Conservation (phyloP, 805 yeast species). For the Cyberlindnera veronae region DNA sequence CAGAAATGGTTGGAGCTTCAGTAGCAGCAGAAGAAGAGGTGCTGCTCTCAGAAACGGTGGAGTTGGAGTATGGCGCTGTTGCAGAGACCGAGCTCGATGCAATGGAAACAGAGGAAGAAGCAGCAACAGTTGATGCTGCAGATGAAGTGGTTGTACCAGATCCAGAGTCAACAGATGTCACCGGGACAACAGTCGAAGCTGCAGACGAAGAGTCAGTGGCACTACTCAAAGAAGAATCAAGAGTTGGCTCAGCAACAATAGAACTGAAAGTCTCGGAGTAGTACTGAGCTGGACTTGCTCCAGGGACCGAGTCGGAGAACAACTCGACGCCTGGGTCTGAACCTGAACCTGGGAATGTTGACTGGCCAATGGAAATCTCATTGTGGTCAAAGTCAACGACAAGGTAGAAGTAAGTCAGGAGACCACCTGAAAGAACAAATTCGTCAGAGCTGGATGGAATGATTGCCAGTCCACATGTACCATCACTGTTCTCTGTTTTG, state of each 20-base stretch:
- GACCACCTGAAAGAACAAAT: constrained; percentile 14
- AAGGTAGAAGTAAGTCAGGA: constrained; percentile 13
- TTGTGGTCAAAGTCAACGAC: constrained; percentile 9
- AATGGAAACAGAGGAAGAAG: background rate
- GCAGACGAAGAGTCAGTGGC: background rate
- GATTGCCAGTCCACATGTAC: constrained; percentile 15
- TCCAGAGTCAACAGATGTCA: background rate
- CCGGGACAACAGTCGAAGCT: background rate
- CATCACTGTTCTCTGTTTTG: constrained; percentile 10
- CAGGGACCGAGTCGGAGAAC: constrained; percentile 3
- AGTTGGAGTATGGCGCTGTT: background rate
- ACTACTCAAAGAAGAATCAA: background rate
- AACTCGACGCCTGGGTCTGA: constrained; percentile 6
- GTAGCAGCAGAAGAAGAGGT: too few relatives aligned
- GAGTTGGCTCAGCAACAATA: constrained; percentile 4
- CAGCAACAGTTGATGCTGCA: background rate
- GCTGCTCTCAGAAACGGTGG: constrained; percentile 2
- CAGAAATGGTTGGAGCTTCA: constrained; percentile 11
- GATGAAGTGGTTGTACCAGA: background rate
- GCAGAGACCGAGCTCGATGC: background rate
- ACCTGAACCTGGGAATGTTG: constrained; percentile 13
- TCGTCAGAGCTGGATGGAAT: constrained; percentile 8
- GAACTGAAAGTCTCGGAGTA: constrained; percentile 5
- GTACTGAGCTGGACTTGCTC: constrained; percentile 9
- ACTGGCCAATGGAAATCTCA: constrained; percentile 15